Evolutionary conservation across 306 rosid genomes (phyloP).

Genomic region (Trifolium repens): DNA sequence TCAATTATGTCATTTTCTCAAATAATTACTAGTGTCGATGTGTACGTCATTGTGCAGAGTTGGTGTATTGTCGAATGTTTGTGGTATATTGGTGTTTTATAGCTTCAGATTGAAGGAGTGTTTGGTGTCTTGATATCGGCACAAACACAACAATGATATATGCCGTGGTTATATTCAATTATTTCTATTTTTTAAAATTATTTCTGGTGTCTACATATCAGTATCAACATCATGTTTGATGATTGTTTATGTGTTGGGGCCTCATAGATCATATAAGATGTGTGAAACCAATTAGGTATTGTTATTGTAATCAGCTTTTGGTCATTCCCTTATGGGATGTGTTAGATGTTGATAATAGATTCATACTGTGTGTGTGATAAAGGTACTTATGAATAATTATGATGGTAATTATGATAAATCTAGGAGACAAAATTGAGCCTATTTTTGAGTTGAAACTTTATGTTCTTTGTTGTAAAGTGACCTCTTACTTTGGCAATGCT

Average conservation of each 20-base stretch:
- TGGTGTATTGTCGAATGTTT: too few species aligned
- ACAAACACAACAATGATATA: not conserved
- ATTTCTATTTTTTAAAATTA: not conserved
- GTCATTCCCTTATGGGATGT: not conserved
- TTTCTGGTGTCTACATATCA: not conserved
- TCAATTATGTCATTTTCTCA: too few species aligned
- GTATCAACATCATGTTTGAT: too few species aligned
- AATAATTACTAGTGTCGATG: too few species aligned
- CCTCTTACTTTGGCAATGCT: not conserved
- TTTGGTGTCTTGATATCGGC: not conserved
- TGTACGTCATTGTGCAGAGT: too few species aligned
- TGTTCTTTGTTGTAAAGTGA: not conserved
- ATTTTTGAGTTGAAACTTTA: not conserved
- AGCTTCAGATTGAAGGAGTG: not conserved
- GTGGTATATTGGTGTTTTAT: not conserved
- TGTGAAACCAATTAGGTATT: not conserved
- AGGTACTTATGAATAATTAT: not conserved
- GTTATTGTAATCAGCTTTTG: not conserved
- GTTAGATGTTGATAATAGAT: not conserved
- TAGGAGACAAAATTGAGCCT: conserved; percentile 6
- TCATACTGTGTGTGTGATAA: not conserved
- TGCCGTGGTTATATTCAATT: not conserved
- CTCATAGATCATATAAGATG: not conserved
- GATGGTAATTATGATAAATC: not conserved
- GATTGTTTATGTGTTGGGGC: not conserved